Conservation (phyloP, 192 early-diverging fungal genomes). For the Coemansia sp. region DNA sequence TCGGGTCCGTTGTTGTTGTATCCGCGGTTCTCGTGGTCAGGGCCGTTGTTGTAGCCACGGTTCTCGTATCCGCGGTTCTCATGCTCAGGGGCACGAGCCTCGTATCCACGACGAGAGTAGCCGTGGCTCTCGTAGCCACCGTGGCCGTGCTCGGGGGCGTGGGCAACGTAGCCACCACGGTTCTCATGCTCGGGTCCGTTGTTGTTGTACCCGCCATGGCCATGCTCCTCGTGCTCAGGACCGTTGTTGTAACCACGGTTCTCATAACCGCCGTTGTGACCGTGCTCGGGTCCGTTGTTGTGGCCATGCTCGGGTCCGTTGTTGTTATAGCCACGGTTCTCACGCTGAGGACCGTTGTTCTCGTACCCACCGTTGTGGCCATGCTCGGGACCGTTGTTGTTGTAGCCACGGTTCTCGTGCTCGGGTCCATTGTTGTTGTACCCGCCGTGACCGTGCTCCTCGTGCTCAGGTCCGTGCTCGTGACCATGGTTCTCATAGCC, state of each 20-base stretch:
- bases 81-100: background rate
- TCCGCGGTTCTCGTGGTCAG: conserved; percentile 9
- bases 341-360: background rate
- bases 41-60: background rate
- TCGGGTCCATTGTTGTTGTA: background rate
- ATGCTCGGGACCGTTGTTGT: background rate
- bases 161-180: background rate
- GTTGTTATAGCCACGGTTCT: background rate
- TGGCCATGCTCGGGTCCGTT: background rate
- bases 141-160: background rate
- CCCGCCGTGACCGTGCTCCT: background rate
- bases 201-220: conserved; percentile 11
- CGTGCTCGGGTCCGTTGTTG: background rate
- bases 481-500: conserved; percentile 5
- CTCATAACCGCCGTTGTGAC: background rate
- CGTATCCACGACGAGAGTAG: conserved; percentile 1
- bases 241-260: background rate
- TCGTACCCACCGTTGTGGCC: background rate
- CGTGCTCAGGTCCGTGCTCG: conserved; percentile 21
- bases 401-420: background rate
- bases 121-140: conserved; percentile 7
- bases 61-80: conserved; percentile 9
- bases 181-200: conserved; percentile 7
- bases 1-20: background rate
- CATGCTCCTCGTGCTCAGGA: background rate